Evolutionary conservation across 257 asterid species (phyloP), one percentile per base, ranked within the genome.

Genomic region (Ocimum tenuiflorum): DNA sequence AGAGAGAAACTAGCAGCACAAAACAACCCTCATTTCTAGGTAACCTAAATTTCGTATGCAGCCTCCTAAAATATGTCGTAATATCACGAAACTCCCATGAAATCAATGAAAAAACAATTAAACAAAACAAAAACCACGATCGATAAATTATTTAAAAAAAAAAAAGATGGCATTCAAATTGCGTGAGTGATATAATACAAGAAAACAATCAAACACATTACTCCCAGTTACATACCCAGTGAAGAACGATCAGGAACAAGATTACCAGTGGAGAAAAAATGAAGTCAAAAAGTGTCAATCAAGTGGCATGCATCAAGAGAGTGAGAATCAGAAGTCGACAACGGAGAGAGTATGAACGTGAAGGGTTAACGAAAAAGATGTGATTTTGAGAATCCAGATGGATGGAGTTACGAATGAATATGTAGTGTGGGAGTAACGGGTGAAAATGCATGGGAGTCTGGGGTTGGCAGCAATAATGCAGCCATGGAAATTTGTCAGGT

Each of bases 381-480:
- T n/a, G 49, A 43, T 13, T 5, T 43, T 43, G 17, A 43, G 0
- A 3, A 14, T 3, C n/a, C 3, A 27, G 31, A 27, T 27, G 31
- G 31, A 27, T 43, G 49, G 8, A 6, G 8, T 0, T 41, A 2
- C 0, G 4, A 3, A 13, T 9, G 45, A 3, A 0, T 13, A 8
- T 43, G 8, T 7, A 10, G 51, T 20, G 55, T 42, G 42, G 14
- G 8, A 3, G 19, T 12, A 60, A 61, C 18, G 55, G 68, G 65
- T 54, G 75, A 9, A 8, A 47, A n/a, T 35, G 62, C 19, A 20
- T 1, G 52, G 68, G 58, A 42, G 59, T 20, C 53, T 7, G 65
- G 38, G 71, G 19, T 18, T 51, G 45, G 20, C 63, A 68, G 50
- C 72, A 61, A 36, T 68, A 74, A 68, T 68, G 68, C 56, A 27